Base-by-base conservation (phyloP, 208 protist genomes). In the Acanthamoeba sp. region DNA sequence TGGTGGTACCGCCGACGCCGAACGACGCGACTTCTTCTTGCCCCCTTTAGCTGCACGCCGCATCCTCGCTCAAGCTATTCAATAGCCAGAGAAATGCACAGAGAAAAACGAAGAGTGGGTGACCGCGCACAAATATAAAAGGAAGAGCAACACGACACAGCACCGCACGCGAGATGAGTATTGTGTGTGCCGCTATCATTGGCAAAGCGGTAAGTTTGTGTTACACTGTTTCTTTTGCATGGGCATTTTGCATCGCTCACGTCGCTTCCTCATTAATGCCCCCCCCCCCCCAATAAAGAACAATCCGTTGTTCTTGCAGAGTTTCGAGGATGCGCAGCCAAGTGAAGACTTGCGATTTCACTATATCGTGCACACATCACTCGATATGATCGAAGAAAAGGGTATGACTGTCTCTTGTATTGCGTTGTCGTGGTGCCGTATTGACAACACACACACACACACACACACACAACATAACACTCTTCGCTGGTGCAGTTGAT, bases 301-400 rank as follows among this genome's bases (percentile, higher is more conserved):
- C 55, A 88, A 80, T 36, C 95, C 95, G 16, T n/a, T 96, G 80
- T 96, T 95, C 42, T n/a, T 95, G 38, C 66, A 95, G 45, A 94
- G 52, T 22, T 93, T 80, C 42, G 36, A 73, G 16, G 62, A 57
- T 2, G n/a, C 42, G 3, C 42, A 80, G 32, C 36, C 84, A 7
- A 45, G 59, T 20, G 95, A 94, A 10, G 82, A 87, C 27, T 48
- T 96, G n/a, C 94, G 95, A n/a, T 95, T 96, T 48, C 82, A 91
- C 32, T 96, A 94, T 80, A 95, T 95, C 76, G 93, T 95, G 0
- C 95, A 96, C 59, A 96, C 95, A 24, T 52, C 82, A 7, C 92
- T 96, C 32, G 95, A 96, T 42, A 62, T 96, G 16, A 84, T 96
- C 18, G 95, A 96, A 24, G 95, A 96, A 32, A 95, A 95, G 57